phyloP scores from a whole-genome alignment of 1,284 basidiomycete genomes.

The Leccinum subrobustum region DNA sequence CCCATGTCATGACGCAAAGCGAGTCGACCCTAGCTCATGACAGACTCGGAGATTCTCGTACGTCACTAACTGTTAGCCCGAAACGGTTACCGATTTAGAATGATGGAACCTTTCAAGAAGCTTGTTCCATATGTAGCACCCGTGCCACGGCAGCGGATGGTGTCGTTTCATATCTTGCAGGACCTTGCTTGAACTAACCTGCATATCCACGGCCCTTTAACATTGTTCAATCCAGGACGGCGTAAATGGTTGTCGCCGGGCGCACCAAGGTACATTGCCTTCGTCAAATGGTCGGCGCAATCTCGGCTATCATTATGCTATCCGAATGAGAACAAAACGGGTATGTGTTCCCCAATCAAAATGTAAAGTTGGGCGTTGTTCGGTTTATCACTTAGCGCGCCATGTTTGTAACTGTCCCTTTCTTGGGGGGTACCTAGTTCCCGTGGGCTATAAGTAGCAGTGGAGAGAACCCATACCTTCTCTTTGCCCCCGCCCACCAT shows the following conservation, averaged over 20 bases:
- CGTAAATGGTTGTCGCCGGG: background rate
- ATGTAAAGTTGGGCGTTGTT: conserved; percentile 17
- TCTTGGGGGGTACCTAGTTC: conserved; percentile 18
- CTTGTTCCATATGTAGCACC: background rate
- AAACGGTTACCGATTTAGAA: background rate
- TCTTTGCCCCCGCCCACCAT: conserved; percentile 16
- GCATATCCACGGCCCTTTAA: background rate
- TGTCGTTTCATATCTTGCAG: background rate
- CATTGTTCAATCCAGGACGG: background rate
- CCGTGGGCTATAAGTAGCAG: conserved; percentile 28
- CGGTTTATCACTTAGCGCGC: conserved; percentile 19
- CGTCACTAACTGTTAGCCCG: background rate
- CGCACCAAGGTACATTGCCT: background rate
- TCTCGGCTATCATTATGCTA: conserved; percentile 8
- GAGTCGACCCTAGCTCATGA: background rate
- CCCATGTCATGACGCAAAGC: background rate
- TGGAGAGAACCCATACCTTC: background rate
- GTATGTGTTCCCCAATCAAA: background rate
- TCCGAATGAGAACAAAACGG: background rate
- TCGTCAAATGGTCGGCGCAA: background rate
- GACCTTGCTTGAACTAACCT: background rate
- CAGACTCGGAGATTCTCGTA: background rate
- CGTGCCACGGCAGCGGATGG: background rate
- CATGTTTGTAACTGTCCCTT: conserved; percentile 14
- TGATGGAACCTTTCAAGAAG: background rate